Conservation (phyloP, 225 moss, liverwort and hornwort genomes). For the Polytrichum formosum region DNA sequence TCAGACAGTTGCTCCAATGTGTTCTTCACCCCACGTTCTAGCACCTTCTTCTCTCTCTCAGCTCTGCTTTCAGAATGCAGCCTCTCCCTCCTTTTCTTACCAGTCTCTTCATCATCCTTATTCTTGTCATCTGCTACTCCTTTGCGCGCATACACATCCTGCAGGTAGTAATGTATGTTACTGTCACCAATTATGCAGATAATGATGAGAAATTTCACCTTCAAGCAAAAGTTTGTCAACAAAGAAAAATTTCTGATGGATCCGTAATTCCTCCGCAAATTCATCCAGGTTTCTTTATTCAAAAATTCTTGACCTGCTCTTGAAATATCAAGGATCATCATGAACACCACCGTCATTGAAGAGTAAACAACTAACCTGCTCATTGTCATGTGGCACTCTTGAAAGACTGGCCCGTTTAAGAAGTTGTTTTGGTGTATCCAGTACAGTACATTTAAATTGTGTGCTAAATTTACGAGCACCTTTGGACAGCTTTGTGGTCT, state of each 20-base stretch:
- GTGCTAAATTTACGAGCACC: constrained; percentile 20
- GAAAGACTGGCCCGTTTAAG: constrained; percentile 29
- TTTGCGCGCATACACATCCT: constrained; percentile 25
- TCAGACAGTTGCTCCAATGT: constrained; percentile 12
- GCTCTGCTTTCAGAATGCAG: neutral
- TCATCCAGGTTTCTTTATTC: too few species aligned
- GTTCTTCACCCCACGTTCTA: constrained; percentile 19
- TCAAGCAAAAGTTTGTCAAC: neutral
- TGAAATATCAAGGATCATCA: too few species aligned
- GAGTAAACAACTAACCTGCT: constrained; percentile 19
- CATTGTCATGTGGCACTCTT: constrained; percentile 17
- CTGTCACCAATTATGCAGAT: too few species aligned
- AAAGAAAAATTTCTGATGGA: too few species aligned
- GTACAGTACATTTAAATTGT: constrained; percentile 34
- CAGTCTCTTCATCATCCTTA: constrained; percentile 16
- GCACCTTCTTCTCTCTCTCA: constrained; percentile 10
- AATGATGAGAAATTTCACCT: neutral
- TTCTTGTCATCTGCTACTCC: constrained; percentile 21
- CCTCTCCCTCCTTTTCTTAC: constrained; percentile 13
- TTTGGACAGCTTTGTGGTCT: constrained; percentile 11
- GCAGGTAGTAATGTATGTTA: constrained; percentile 4
- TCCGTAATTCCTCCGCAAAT: too few species aligned
- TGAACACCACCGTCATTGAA: neutral
- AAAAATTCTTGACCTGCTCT: too few species aligned
- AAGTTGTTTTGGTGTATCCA: constrained; percentile 32